Base-by-base conservation (phyloP, 306 rosid species). In the Elaeagnus macrophylla region DNA sequence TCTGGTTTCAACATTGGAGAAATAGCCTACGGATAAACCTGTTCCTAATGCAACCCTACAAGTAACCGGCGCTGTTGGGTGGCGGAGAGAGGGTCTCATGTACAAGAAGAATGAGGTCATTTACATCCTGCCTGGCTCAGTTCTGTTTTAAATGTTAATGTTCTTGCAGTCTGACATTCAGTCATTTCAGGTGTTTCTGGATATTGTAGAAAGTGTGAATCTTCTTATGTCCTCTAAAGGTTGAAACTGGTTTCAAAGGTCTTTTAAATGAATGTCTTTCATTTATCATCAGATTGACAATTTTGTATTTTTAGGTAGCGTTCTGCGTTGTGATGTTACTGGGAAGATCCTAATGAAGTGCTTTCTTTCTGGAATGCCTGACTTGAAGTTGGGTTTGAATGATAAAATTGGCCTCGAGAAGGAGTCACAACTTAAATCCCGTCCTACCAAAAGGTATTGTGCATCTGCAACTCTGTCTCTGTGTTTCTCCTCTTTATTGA, bases 331-430 rank as follows among this genome's bases (percentile, higher is more conserved):
- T 63, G 97, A 89, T 75, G 95, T 85, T 16, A 79, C 89, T 12
- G 95, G 94, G 69, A 89, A 89, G 87, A 53, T 89, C 69, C 87
- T 89, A 47, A 89, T 89, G 97, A 89, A 85, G 71, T 89, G 95
- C 82, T 85, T 89, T 60, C 95, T 85, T 39, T 89, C 95, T 71
- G 97, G 95, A 69, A 89, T 89, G 97, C 97, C 97, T 66, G 89
- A 85, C 72, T 77, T 85, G 65, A 89, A 89, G 85, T 81, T 89
- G 86, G 95, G 97, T 67, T 73, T 89, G 58, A 85, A 89, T 73
- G 97, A 89, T 67, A 89, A 85, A 74, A 83, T 89, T 77, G 95
- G 97, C 63, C 95, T 89, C n/a, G 97, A 89, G 82, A 89, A 89
- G 79, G 95, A 89, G 73, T 83, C 97, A 7, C 81, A 85, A 72